A percentile compares a stretch with the other conserved stretches of the same genome.
Conservation (phyloP, 2,329 filamentous ascomycete species). For the Daldinia sp. region DNA sequence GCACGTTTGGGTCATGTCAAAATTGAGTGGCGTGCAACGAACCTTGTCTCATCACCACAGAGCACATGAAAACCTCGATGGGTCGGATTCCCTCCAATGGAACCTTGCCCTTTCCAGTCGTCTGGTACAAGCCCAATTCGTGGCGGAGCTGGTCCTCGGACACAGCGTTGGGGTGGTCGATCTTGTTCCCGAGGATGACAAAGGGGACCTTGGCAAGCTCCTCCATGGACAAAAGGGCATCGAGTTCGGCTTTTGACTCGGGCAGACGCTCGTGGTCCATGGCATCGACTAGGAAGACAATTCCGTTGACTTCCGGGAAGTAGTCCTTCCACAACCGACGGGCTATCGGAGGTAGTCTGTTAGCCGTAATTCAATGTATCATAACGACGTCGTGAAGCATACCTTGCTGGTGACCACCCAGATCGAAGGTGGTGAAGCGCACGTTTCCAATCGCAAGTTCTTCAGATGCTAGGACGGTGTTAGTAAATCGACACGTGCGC, state of each 20-base stretch:
- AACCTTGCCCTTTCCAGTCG: constrained; percentile 94
- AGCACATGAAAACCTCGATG: constrained; percentile 99
- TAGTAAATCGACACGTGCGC: constrained; percentile 40
- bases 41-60: constrained; percentile 97
- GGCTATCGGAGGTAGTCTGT: constrained; percentile 58
- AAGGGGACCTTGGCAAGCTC: constrained; percentile 96
- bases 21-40: constrained; percentile 44
- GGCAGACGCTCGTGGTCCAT: constrained; percentile 95
- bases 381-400: constrained; percentile 40
- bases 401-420: constrained; percentile 94
- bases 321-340: constrained; percentile 96
- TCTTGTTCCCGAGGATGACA: constrained; percentile 98
- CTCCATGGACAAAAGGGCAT: constrained; percentile 95
- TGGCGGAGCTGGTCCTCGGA: constrained; percentile 95
- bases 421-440: constrained; percentile 92
- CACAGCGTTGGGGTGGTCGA: constrained; percentile 95
- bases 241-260: constrained; percentile 96
- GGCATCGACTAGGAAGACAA: constrained; percentile 97
- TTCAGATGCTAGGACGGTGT: constrained; percentile 72
- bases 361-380: background rate
- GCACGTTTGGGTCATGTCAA: background rate
- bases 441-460: constrained; percentile 93
- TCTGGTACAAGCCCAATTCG: constrained; percentile 93
- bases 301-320: constrained; percentile 94
- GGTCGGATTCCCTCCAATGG: constrained; percentile 90